Evolutionary conservation across 129 eudicot species (phyloP), one percentile per base, ranked within the genome.

Genomic region (Centella asiatica): DNA sequence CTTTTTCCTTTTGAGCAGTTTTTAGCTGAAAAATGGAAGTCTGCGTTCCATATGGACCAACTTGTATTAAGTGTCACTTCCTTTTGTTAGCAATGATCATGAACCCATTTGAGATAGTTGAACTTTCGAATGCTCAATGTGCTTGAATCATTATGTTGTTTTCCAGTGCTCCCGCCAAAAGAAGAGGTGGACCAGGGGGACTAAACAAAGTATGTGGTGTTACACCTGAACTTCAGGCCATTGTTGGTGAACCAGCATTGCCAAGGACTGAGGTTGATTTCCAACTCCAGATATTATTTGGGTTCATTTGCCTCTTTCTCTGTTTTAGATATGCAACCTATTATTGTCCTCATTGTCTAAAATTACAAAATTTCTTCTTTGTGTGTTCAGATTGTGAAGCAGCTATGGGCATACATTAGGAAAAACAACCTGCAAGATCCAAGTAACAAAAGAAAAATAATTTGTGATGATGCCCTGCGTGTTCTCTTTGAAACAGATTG

Each of bases 111-210:
- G 33, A 26, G 52, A 36, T 34, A 32, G 23, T 26, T 39, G 51
- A 24, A 36, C 51, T n/a, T 72, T 58, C 44, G 33, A 29, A 1
- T 19, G 37, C 20, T 24, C 42, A 39, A 13, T 48, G 46, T 19
- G 37, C 26, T 13, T 54, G 15, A 14, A 20, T n/a, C 5, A 27
- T 27, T 59, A 12, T 65, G 0, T 47, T 69, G n/a, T 51, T 57
- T 34, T 32, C 44, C 79, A 89, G 97, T 71, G 78, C 85, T 62
- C 73, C 81, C 47, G 66, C 77, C 1, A 82, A 90, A 76, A 85
- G 92, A 75, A 90, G 82, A 81, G 97, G 97, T 57, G 93, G 97
- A 22, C 86, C 97, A 44, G 97, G 97, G 51, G 97, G 97, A 0
- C 70, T 86, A 31, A 90, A 80, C 72, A 86, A 90, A 72, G 84